Evolutionary conservation across 352 stramenopile genomes (phyloP).

Genomic region (Elongisporangium undulatum): DNA sequence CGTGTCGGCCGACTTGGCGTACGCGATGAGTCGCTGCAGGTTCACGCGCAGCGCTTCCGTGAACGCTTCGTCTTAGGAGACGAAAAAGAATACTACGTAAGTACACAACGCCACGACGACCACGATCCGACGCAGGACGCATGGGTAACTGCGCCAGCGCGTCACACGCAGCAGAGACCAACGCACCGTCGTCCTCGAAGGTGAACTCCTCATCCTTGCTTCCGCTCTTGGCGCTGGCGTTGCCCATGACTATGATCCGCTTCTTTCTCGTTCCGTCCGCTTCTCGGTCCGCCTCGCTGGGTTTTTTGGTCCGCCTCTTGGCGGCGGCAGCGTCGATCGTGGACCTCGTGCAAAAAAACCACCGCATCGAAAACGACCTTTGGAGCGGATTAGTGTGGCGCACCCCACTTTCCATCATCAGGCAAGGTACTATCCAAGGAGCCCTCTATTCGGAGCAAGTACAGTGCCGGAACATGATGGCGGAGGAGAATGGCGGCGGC

Average conservation of each 20-base stretch:
- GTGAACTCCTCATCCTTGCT: slow-evolving; percentile 75
- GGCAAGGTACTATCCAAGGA: too few species aligned
- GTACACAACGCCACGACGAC: neutral
- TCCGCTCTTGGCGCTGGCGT: slow-evolving; percentile 38
- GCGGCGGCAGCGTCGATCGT: neutral
- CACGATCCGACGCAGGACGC: neutral
- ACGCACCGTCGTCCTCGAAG: slow-evolving; percentile 70
- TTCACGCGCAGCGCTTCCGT: slow-evolving; percentile 87
- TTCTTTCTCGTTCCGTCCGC: neutral
- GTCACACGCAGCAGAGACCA: slow-evolving; percentile 2
- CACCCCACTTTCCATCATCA: neutral
- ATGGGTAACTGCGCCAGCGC: neutral
- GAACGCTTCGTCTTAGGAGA: slow-evolving; percentile 74
- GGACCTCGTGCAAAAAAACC: neutral
- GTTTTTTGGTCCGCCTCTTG: neutral
- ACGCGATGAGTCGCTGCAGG: slow-evolving; percentile 90
- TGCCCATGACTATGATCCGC: slow-evolving; percentile 29
- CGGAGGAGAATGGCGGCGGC: too few species aligned
- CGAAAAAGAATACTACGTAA: neutral
- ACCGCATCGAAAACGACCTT: neutral
- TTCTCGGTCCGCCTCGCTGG: neutral
- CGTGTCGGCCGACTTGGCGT: slow-evolving; percentile 89
- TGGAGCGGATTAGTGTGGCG: neutral
- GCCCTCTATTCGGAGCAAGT: too few species aligned
- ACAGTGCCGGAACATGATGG: too few species aligned